These are phyloP conservation scores for Aspergillus jensenii DNA, from an alignment of 2,329 filamentous ascomycete species.

Conservation along the genomic window DNA sequence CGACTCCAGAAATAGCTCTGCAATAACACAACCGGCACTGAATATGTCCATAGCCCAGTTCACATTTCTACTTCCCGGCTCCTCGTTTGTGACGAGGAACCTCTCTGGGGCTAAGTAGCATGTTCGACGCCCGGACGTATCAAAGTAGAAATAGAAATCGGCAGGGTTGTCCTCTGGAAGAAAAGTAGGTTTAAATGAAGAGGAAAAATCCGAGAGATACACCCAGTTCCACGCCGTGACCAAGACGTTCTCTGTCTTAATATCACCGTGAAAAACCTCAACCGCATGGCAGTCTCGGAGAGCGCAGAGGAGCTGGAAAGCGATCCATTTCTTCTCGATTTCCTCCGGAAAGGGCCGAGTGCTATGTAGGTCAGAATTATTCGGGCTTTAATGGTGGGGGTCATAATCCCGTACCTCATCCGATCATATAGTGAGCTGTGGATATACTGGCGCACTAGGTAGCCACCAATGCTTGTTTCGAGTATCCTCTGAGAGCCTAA, in stretches of 20 bases:
- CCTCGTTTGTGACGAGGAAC: conserved; percentile 72
- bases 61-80: conserved; percentile 62
- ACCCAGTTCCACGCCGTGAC: conserved; percentile 99
- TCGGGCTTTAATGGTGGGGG: neutral
- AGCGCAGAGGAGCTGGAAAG: conserved; percentile 90
- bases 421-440: conserved; percentile 97
- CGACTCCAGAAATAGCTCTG: conserved; percentile 89
- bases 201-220: conserved; percentile 95
- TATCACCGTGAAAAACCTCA: conserved; percentile 93
- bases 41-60: conserved; percentile 99
- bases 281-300: conserved; percentile 86
- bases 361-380: conserved; percentile 50
- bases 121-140: conserved; percentile 84
- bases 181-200: conserved; percentile 89
- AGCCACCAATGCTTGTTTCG: conserved; percentile 88
- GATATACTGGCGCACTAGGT: conserved; percentile 89
- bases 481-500: conserved; percentile 86
- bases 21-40: conserved; percentile 93
- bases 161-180: conserved; percentile 95
- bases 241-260: conserved; percentile 95
- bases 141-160: conserved; percentile 97
- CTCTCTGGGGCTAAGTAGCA: conserved; percentile 95
- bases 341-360: conserved; percentile 95
- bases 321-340: conserved; percentile 98
- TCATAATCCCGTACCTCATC: conserved; percentile 54